A percentile compares a stretch with the other conserved stretches of the same genome.
These are phyloP conservation scores for Chenopodium album DNA, from an alignment of 148 eudicot genomes.

Conservation along the genomic window DNA sequence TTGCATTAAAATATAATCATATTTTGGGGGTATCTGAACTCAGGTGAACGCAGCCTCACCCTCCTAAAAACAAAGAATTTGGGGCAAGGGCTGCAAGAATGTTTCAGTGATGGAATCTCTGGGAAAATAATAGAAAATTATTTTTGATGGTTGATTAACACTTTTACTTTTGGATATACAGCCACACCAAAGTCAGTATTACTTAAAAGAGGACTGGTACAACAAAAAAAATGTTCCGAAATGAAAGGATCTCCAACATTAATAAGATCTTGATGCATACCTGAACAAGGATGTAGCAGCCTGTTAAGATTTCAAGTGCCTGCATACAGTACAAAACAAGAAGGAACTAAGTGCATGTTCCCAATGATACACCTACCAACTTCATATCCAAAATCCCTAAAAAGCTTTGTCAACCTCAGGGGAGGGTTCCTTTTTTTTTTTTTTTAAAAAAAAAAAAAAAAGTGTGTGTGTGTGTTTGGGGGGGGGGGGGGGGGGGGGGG, in stretches of 20 bases:
- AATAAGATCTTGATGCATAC: constrained; percentile 31
- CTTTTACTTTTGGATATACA: too few species aligned
- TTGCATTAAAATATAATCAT: too few species aligned
- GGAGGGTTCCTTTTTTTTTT: neutral
- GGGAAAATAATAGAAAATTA: too few species aligned
- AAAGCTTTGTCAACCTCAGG: neutral
- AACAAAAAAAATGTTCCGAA: neutral
- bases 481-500: neutral
- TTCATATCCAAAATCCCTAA: neutral
- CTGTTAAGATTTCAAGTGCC: constrained; percentile 97
- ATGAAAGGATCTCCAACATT: neutral
- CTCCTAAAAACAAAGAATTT: too few species aligned
- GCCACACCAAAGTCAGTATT: neutral
- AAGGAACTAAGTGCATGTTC: neutral
- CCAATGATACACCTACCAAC: neutral
- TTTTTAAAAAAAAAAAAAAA: too few species aligned
- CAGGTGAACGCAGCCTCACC: too few species aligned
- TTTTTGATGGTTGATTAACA: too few species aligned
- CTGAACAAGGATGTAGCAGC: constrained; percentile 98
- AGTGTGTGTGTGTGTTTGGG: neutral
- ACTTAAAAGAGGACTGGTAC: neutral
- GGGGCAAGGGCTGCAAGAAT: too few species aligned
- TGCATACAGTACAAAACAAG: constrained; percentile 31
- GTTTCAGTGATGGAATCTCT: too few species aligned
- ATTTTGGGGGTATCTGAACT: too few species aligned